phyloP scores from a whole-genome alignment of 192 early-diverging fungal species.

The Paraglomus occultum region DNA sequence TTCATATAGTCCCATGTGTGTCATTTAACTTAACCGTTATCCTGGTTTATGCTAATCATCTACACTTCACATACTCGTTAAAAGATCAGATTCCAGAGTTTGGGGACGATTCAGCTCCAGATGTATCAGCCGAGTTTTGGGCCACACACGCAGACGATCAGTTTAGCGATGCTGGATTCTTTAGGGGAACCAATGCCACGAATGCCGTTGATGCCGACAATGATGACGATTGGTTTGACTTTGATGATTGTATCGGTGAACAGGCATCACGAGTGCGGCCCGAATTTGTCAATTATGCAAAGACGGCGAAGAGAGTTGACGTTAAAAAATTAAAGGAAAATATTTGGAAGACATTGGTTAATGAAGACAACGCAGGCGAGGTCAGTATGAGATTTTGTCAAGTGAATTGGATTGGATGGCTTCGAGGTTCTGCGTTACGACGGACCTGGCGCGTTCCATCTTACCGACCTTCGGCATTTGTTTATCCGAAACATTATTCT shows the following conservation, averaged over 20 bases:
- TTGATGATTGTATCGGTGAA: constrained; percentile 47
- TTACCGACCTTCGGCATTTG: constrained; percentile 30
- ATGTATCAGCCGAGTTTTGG: no score
- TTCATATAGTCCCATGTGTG: not conserved
- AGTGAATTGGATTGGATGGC: not conserved
- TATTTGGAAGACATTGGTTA: constrained; percentile 78
- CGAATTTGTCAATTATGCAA: constrained; percentile 74
- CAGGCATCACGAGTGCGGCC: constrained; percentile 68
- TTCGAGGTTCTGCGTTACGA: not conserved
- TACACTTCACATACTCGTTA: no score
- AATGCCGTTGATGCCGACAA: constrained; percentile 25
- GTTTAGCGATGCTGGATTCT: constrained; percentile 48
- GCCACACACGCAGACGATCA: no score
- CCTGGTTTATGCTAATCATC: no score
- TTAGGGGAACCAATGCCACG: constrained; percentile 14
- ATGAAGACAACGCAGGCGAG: not conserved
- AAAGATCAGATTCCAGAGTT: no score
- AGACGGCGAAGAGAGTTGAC: constrained; percentile 90
- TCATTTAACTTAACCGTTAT: not conserved
- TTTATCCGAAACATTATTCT: no score
- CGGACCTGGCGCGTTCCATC: not conserved
- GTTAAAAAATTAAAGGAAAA: constrained; percentile 96
- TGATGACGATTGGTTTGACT: constrained; percentile 41
- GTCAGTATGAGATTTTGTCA: not conserved
- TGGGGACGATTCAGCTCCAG: no score